phyloP scores from a whole-genome alignment of 306 rosid genomes.

The Quercus berberidifolia region DNA sequence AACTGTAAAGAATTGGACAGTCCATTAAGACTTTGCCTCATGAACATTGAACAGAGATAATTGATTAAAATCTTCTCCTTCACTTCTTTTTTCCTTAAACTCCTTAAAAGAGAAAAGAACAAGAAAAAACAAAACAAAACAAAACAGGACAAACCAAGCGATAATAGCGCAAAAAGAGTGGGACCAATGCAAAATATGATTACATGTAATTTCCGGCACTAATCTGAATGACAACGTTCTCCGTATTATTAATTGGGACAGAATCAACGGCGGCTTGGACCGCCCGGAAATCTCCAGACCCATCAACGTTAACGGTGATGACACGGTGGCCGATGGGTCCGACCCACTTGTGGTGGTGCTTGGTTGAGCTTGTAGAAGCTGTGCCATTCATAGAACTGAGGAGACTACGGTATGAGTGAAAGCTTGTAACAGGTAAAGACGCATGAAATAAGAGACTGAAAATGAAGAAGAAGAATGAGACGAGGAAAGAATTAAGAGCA shows the following conservation, averaged over 20 bases:
- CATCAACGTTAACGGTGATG: constrained; percentile 56
- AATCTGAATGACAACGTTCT: constrained; percentile 56
- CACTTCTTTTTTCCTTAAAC: too few relatives aligned
- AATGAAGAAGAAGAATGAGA: not conserved
- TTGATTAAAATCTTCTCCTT: too few relatives aligned
- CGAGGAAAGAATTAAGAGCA: not conserved
- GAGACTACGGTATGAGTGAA: not conserved
- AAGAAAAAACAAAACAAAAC: too few relatives aligned
- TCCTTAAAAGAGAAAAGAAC: too few relatives aligned
- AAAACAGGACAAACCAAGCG: too few relatives aligned
- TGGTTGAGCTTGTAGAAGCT: constrained; percentile 14
- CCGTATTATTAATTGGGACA: constrained; percentile 53
- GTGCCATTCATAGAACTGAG: not conserved
- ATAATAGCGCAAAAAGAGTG: too few relatives aligned
- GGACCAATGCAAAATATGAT: not conserved
- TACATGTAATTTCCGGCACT: constrained; percentile 77
- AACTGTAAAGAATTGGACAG: not conserved
- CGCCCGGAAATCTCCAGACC: constrained; percentile 51
- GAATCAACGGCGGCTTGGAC: constrained; percentile 80
- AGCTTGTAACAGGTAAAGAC: not conserved
- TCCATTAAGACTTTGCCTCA: too few relatives aligned
- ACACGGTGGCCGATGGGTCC: constrained; percentile 63
- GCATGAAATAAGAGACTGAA: constrained; percentile 25
- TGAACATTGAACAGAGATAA: too few relatives aligned
- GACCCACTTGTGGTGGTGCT: constrained; percentile 43